Evolutionary conservation across 2,329 filamentous ascomycete genomes (phyloP).

Genomic region (Exophiala viscosa): DNA sequence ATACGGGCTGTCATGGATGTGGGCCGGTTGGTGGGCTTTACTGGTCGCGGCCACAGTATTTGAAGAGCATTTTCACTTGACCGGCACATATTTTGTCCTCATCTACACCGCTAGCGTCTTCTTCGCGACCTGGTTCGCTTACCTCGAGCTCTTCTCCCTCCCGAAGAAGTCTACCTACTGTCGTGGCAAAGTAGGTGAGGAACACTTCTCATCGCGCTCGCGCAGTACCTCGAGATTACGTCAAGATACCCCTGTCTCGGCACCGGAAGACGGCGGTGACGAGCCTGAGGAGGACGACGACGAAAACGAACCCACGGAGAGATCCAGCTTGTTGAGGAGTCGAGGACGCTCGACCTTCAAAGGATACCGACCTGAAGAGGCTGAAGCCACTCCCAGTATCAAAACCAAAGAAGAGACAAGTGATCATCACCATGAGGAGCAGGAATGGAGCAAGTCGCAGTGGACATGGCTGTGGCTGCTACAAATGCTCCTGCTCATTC

Average conservation of each 20-base stretch:
- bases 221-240: conserved; percentile 25
- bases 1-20: conserved; percentile 82
- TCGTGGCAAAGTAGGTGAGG: conserved; percentile 49
- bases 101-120: conserved; percentile 76
- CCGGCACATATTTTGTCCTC: conserved; percentile 74
- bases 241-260: conserved; percentile 23
- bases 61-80: conserved; percentile 70
- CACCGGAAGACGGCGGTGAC: conserved; percentile 32
- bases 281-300: conserved; percentile 39
- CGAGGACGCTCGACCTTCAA: conserved; percentile 22
- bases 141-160: conserved; percentile 76
- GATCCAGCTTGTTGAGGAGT: conserved; percentile 20
- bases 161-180: conserved; percentile 68
- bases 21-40: conserved; percentile 66
- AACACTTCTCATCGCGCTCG: conserved; percentile 38
- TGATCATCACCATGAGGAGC: conserved; percentile 53
- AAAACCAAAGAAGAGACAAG: conserved; percentile 27
- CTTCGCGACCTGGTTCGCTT: conserved; percentile 67
- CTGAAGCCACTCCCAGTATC: conserved; percentile 14
- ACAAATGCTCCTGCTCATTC: conserved; percentile 76
- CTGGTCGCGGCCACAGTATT: conserved; percentile 70
- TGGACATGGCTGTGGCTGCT: conserved; percentile 84
- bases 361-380: conserved; percentile 28
- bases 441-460: conserved; percentile 76
- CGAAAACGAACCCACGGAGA: conserved; percentile 29